Evolutionary conservation across 2,329 filamentous ascomycete species (phyloP).

Genomic region (Phaeomoniella chlamydospora): DNA sequence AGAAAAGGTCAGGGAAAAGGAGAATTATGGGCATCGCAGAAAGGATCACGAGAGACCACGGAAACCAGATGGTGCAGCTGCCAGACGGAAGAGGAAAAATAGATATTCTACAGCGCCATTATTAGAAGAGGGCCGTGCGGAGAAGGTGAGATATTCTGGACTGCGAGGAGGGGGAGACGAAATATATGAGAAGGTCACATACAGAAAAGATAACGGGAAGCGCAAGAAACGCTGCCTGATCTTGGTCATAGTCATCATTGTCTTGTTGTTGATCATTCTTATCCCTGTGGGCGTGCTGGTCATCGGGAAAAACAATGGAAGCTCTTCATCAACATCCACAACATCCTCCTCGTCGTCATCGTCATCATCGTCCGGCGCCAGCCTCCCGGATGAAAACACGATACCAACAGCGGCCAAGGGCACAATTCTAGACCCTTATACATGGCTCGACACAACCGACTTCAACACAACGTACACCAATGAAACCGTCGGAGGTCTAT

Average conservation of each 20-base stretch:
- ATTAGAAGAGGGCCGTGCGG: slow-evolving; percentile 48
- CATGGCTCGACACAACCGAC: slow-evolving; percentile 77
- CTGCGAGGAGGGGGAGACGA: slow-evolving; percentile 33
- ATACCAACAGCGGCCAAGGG: slow-evolving; percentile 55
- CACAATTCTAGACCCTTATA: slow-evolving; percentile 73
- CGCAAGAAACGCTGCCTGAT: slow-evolving; percentile 29
- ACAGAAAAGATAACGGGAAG: slow-evolving; percentile 19
- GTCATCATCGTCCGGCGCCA: too few species aligned
- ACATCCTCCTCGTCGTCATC: slow-evolving; percentile 17
- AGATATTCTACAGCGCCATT: slow-evolving; percentile 57
- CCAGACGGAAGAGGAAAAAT: slow-evolving; percentile 30
- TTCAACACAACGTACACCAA: slow-evolving; percentile 94
- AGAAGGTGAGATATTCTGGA: slow-evolving; percentile 16
- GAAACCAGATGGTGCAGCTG: neutral
- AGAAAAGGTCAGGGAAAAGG: slow-evolving; percentile 21
- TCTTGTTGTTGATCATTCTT: slow-evolving; percentile 49
- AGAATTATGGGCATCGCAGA: too few species aligned
- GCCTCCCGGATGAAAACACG: slow-evolving; percentile 38
- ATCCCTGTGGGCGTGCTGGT: slow-evolving; percentile 53
- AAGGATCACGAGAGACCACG: slow-evolving; percentile 19
- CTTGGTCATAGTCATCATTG: slow-evolving; percentile 39
- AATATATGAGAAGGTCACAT: slow-evolving; percentile 19
- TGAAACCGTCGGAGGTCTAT: slow-evolving; percentile 69
- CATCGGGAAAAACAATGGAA: slow-evolving; percentile 42
- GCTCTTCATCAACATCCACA: slow-evolving; percentile 13